Evolutionary conservation across 129 eudicot genomes (phyloP), one percentile per base, ranked within the genome.

Genomic region (carrot (Daucus carota)): DNA sequence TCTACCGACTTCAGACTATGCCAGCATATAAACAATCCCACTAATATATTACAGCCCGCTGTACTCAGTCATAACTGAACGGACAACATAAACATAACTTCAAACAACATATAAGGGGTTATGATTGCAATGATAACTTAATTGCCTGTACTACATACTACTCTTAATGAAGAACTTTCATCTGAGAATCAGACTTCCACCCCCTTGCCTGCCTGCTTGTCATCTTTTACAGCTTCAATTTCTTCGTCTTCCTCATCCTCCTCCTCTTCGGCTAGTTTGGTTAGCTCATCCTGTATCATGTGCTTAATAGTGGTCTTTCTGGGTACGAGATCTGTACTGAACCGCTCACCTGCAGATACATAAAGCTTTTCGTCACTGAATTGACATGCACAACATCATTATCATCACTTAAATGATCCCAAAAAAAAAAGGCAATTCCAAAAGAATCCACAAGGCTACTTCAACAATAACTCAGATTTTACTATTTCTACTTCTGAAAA

Each of bases 241-340:
- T 88, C 92, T 8, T 91, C 97, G 1, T 94, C 97, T 3, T 62
- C 69, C 34, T 94, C 97, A 4, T 88, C 92, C 3, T 95, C 98
- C 33, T 76, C 88, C 81, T 93, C 97, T 16, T 91, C 97, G n/a
- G 99, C 97, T 72, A 95, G 92, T 77, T 89, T 89, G 15, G 97
- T 95, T 28, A 95, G 92, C 88, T 95, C 99, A 7, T 95, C 95
- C 87, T 95, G 97, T 81, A 92, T 89, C 89, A 95, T 89, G 60
- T 83, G 84, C 89, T 95, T 95, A 79, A 95, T 83, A 3, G 96
- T 76, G n/a, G 90, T 67, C 86, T 95, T 95, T 77, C 91, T 86
- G 31, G 95, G 69, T 0, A 90, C 81, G 70, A 95, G 92, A 78
- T 95, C 97, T 9, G 87, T 81, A 71, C 79, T 67, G 62, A 86